Base-by-base conservation (phyloP, 2,329 filamentous ascomycete genomes). In the Epichloe elymi region DNA sequence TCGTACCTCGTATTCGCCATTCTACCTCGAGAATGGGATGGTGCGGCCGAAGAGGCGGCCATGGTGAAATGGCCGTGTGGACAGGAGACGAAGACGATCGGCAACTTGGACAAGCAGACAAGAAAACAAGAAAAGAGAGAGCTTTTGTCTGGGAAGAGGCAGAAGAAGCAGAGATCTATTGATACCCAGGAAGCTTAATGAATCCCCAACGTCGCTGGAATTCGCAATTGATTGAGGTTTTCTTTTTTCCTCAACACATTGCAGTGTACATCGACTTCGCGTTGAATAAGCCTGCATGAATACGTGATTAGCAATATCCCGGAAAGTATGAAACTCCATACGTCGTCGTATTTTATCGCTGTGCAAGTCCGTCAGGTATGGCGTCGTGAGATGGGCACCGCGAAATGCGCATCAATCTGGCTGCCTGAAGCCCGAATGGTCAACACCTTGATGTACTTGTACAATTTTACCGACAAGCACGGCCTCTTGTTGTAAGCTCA, bases 1-100 rank as follows among this genome's bases (percentile, higher is more conserved):
- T 93, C 86, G n/a, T 98, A 98, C 65, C 76, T 98, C 4, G 86
- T 94, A 4, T 98, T 98, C 70, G 93, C 93, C 0, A 73, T 93
- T 3, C 69, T 98, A 54, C 91, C 93, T n/a, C 76, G 82, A 42
- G 83, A 86, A 55, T 98, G 93, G 93, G 83, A 74, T 0, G 83
- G 80, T 37, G 86, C 85, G 54, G 88, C 95, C 57, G 93, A 98
- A 68, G 76, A 76, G 35, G 75, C 75, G 33, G 82, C 83, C 48
- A 69, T 76, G 56, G 72, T 76, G 49, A 79, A 75, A 55, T 88
- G 82, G 78, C 80, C 82, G 0, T 78, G 79, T 49, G 74, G 73
- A 26, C 69, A 72, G 39, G 75, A 78, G 60, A 70, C 62, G 49
- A 72, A 68, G 55, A 71, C 77, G 15, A 76, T 78, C 52, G 76